phyloP scores from a whole-genome alignment of 2,329 filamentous ascomycete species.

The Cytospora schulzeri region DNA sequence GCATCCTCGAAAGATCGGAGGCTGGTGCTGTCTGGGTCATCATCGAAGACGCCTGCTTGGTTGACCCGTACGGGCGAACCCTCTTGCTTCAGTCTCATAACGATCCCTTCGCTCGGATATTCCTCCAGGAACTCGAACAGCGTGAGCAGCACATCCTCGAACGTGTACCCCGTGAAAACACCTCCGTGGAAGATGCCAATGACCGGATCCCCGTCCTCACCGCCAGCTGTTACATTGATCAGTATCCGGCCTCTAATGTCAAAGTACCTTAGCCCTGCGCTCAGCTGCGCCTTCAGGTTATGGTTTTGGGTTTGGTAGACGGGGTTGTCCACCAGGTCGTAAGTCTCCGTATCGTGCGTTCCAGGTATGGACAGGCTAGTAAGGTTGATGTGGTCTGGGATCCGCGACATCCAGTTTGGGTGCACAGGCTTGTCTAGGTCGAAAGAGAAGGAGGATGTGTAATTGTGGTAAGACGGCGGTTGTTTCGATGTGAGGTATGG shows the following conservation, averaged over 20 bases:
- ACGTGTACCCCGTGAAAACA: constrained; percentile 48
- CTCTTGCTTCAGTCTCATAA: constrained; percentile 56
- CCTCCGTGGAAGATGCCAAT: constrained; percentile 52
- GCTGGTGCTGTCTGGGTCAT: constrained; percentile 27
- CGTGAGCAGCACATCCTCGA: constrained; percentile 45
- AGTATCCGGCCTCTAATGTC: constrained; percentile 50
- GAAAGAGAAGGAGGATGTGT: constrained; percentile 45
- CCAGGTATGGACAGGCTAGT: constrained; percentile 52
- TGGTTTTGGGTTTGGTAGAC: constrained; percentile 51
- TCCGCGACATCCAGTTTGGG: constrained; percentile 46
- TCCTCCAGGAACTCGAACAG: constrained; percentile 49
- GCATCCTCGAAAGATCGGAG: constrained; percentile 48
- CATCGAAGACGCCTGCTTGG: not conserved
- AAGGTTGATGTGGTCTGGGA: constrained; percentile 46
- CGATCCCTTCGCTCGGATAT: constrained; percentile 48
- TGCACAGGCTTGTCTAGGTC: constrained; percentile 40
- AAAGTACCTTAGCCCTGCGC: constrained; percentile 51
- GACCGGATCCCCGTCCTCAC: constrained; percentile 3
- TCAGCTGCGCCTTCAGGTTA: constrained; percentile 47
- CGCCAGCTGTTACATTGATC: constrained; percentile 40
- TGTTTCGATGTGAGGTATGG: not conserved
- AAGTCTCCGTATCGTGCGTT: constrained; percentile 57
- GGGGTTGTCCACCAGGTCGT: constrained; percentile 38
- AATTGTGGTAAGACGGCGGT: constrained; percentile 29
- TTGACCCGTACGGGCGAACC: constrained; percentile 37